phyloP scores from a whole-genome alignment of 108 stramenopile genomes.

The Pseudonitzschia delicatissima region DNA sequence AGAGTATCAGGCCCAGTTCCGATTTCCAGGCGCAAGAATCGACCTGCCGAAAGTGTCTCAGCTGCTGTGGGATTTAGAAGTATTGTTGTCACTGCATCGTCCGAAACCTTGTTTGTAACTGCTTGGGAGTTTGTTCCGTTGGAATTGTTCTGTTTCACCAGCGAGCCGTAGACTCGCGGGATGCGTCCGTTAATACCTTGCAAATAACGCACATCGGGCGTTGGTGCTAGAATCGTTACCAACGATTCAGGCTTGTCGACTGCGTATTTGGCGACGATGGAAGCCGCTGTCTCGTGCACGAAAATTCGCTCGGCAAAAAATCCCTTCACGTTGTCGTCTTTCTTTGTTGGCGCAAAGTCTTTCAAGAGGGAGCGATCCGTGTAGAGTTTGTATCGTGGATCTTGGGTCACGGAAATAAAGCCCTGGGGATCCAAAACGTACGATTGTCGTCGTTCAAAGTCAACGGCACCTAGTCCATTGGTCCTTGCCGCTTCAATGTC shows the following conservation, averaged over 20 bases:
- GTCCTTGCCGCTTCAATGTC: conserved; percentile 52
- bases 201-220: conserved; percentile 64
- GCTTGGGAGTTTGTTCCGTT: background rate
- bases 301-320: conserved; percentile 80
- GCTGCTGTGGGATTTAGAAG: conserved; percentile 73
- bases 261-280: conserved; percentile 55
- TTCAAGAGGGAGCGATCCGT: conserved; percentile 78
- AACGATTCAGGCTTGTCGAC: conserved; percentile 45
- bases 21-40: conserved; percentile 71
- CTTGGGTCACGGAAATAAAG: conserved; percentile 68
- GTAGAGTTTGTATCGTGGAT: conserved; percentile 74
- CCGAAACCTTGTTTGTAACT: conserved; percentile 41
- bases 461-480: conserved; percentile 64
- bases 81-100: conserved; percentile 78
- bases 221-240: conserved; percentile 60
- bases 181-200: conserved; percentile 78
- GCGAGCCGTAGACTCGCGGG: conserved; percentile 51
- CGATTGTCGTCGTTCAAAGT: conserved; percentile 42
- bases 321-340: conserved; percentile 43
- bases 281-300: conserved; percentile 78
- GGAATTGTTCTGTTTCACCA: conserved; percentile 23
- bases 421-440: conserved; percentile 78
- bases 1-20: conserved; percentile 74
- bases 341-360: conserved; percentile 47
- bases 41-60: conserved; percentile 68